Base-by-base conservation (phyloP, 129 eudicot species). In the Scalesia atractyloides region DNA sequence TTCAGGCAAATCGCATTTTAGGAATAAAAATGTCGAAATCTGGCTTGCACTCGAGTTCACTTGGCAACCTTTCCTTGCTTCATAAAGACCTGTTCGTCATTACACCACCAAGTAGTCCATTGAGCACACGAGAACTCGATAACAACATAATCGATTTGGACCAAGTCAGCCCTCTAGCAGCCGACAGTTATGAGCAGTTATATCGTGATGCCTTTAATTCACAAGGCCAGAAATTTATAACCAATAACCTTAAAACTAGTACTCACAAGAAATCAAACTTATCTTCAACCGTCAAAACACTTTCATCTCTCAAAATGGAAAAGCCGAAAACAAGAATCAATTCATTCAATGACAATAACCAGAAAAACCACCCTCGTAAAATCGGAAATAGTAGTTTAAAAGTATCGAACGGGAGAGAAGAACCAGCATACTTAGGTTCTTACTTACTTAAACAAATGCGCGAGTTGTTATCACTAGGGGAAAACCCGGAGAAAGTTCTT, bases 71-170 rank as follows among this genome's bases (percentile, higher is more conserved):
- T 20, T 52, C 72, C 39, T 69, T 80, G 43, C 85, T 85, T 16
- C 73, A 60, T 68, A 83, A 73, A 69, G 83, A 80, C 51, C 79
- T 76, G 53, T 87, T 81, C 79, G 34, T 66, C 2, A 47, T 69
- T 59, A 77, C 78, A 49, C 86, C 97, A n/a, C 96, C 90, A 46
- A 81, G 84, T 68, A 87, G 96, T 72, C 87, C 88, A 13, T 80
- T 89, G 51, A 89, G 79, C 60, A 68, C 84, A 1, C 84, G 84
- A 36, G 88, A 83, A 66, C 94, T 75, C 2, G 90, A 78, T 11
- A 83, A 80, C 72, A 80, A 82, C 58, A 83, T 96, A 4, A 73
- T 87, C 43, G 98, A 90, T 73, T 77, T 89, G 9, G 98, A 90
- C 49, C 75, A 84, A 43, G 77, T 86, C 80, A 81, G 88, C 6